Evolutionary conservation across 2,329 filamentous ascomycete genomes (phyloP), one percentile per base, ranked within the genome.

Genomic region (Davidsoniella australis): DNA sequence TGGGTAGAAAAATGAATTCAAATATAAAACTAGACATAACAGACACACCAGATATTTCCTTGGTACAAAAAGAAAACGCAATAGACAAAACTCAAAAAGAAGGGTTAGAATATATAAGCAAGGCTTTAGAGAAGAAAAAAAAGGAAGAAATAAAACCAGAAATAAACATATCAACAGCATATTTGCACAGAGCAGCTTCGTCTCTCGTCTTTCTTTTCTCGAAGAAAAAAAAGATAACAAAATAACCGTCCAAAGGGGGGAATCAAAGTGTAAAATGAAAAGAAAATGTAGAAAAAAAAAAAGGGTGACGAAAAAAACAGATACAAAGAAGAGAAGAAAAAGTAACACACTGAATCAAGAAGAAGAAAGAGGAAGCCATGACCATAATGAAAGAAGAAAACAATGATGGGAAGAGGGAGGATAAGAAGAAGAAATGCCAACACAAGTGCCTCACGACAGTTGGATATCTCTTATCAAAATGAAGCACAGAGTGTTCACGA

Each of bases 271-370:
- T 23, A 48, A 43, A 40, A 41, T 6, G 16, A 37, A 49, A 54
- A 55, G 51, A 49, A 49, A 23, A 40, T 26, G 20, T 23, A 23
- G 20, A 23, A 5, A 23, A 52, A 55, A 23, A 5, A 23, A 52
- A 55, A 51, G 43, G 47, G 36, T 36, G 43, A 49, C 7, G 48
- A 50, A 50, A 42, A 42, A 29, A 44, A 51, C 14, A 20, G 43
- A 40, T 26, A 45, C 43, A 39, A 47, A 52, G 33, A 52, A 49
- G 45, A 55, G 43, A 55, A 45, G 51, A 51, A 51, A 45, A 48
- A 50, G 42, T 14, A 47, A 44, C 37, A 29, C 16, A 38, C 45
- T 16, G 33, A 8, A 23, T 23, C 20, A 23, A 23, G 20, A 23
- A 23, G 20, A 23, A 23, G 29, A 33, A 33, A 33, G 29, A 5